Conservation (phyloP, 371 early-diverging fungal genomes). For the Cokeromyces recurvatus region DNA sequence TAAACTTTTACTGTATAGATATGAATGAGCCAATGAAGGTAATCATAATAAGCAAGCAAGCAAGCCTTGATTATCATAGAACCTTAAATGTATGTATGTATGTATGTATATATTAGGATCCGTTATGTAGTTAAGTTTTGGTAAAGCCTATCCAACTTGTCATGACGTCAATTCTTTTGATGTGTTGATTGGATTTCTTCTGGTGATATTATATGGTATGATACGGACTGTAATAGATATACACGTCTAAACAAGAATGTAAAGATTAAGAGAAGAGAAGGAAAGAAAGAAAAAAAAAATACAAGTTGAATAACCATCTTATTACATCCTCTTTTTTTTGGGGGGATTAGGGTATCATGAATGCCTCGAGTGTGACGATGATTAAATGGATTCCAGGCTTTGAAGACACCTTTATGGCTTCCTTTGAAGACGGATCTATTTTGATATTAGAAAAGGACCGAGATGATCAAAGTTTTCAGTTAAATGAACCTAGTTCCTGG, state of each 20-base stretch:
- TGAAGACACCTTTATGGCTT: slow-evolving; percentile 77
- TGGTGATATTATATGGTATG: slow-evolving; percentile 84
- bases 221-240: slow-evolving; percentile 68
- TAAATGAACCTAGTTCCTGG: slow-evolving; percentile 25
- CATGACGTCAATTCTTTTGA: slow-evolving; percentile 82
- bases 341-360: slow-evolving; percentile 44
- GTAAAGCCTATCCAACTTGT: slow-evolving; percentile 61
- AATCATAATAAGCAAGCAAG: slow-evolving; percentile 11
- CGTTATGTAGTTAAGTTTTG: background rate
- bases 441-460: slow-evolving; percentile 78
- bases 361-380: slow-evolving; percentile 62
- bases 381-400: slow-evolving; percentile 89
- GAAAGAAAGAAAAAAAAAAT: background rate
- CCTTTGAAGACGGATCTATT: slow-evolving; percentile 71
- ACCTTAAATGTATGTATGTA: too few relatives aligned
- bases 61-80: slow-evolving; percentile 4
- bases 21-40: slow-evolving; percentile 49
- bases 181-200: slow-evolving; percentile 80
- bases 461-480: slow-evolving; percentile 66
- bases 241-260: slow-evolving; percentile 37
- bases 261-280: slow-evolving; percentile 4
- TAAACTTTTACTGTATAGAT: slow-evolving; percentile 66
- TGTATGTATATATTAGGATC: background rate
- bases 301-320: background rate
- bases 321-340: slow-evolving; percentile 18